A percentile compares a stretch with the other conserved stretches of the same genome.
These are phyloP conservation scores for Volvox carteri DNA, from an alignment of 163 green algal genomes.

Conservation along the genomic window DNA sequence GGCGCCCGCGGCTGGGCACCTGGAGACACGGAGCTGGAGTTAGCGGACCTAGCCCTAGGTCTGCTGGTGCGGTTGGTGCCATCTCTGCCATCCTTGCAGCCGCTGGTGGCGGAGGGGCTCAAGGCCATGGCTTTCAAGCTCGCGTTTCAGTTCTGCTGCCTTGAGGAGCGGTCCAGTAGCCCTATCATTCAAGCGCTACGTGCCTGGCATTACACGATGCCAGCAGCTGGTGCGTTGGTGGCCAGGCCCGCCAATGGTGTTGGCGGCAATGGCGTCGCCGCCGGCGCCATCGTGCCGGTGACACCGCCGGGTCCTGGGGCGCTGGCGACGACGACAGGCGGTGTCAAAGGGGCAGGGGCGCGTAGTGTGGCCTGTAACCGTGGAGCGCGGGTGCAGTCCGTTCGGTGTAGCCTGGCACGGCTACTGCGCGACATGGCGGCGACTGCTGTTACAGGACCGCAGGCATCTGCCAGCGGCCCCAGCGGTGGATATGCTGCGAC, in stretches of 20 bases:
- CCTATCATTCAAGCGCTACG: slow-evolving; percentile 52
- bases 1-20: slow-evolving; percentile 66
- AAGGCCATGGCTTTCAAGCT: slow-evolving; percentile 51
- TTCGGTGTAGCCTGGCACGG: slow-evolving; percentile 62
- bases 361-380: slow-evolving; percentile 22
- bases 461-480: slow-evolving; percentile 25
- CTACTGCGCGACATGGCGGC: slow-evolving; percentile 61
- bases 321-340: neutral
- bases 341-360: neutral
- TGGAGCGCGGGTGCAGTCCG: slow-evolving; percentile 48
- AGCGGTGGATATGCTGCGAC: neutral
- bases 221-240: neutral
- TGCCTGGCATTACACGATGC: neutral
- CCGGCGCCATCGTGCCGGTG: slow-evolving; percentile 27
- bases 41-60: slow-evolving; percentile 73
- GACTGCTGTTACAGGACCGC: neutral
- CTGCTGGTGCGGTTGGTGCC: slow-evolving; percentile 71
- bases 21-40: slow-evolving; percentile 75
- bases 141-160: slow-evolving; percentile 60
- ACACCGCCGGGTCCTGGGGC: neutral
- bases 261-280: neutral
- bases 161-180: slow-evolving; percentile 36
- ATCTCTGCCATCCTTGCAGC: slow-evolving; percentile 24
- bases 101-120: slow-evolving; percentile 38
- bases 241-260: neutral